Conservation (phyloP, 2,329 filamentous ascomycete species). For the Fusarium sublunatum region DNA sequence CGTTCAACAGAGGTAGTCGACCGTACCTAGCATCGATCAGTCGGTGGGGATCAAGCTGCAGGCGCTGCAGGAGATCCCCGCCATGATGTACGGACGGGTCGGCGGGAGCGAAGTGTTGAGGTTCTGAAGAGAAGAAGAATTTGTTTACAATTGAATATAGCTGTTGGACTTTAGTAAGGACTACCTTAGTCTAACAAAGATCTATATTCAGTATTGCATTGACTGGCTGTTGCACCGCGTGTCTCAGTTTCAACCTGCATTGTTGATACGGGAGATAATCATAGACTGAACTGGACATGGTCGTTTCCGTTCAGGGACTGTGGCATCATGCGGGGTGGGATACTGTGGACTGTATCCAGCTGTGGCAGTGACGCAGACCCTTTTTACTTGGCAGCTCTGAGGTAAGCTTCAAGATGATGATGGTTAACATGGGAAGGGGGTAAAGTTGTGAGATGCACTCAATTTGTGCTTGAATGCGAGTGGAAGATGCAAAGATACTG, state of each 20-base stretch:
- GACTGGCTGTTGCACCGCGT: constrained; percentile 7
- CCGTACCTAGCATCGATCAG: constrained; percentile 32
- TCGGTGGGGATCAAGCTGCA: constrained; percentile 43
- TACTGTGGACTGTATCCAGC: constrained; percentile 40
- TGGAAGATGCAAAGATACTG: background rate
- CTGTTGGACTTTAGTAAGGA: background rate
- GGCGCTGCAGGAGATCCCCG: constrained; percentile 39
- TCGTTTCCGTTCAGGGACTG: constrained; percentile 37
- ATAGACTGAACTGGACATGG: constrained; percentile 28
- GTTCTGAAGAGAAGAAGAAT: background rate
- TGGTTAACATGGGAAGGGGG: constrained; percentile 4
- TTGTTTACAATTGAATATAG: background rate
- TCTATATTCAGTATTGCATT: constrained; percentile 9
- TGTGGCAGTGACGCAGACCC: constrained; percentile 26
- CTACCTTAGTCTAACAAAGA: background rate
- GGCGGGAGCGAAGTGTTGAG: constrained; percentile 23
- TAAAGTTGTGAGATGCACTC: constrained; percentile 32
- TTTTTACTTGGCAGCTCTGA: constrained; percentile 16
- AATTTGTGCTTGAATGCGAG: constrained; percentile 24
- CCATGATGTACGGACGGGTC: constrained; percentile 35
- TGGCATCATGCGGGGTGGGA: constrained; percentile 46
- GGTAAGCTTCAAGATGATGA: constrained; percentile 16
- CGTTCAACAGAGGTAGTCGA: constrained; percentile 26
- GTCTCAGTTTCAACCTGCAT: constrained; percentile 19
- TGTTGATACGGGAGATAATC: background rate